Percentiles rank a stretch among this genome's conserved stretches.
These are phyloP conservation scores for Torrubiella hemipterigena DNA, from an alignment of 2,329 filamentous ascomycete genomes.

Conservation along the genomic window DNA sequence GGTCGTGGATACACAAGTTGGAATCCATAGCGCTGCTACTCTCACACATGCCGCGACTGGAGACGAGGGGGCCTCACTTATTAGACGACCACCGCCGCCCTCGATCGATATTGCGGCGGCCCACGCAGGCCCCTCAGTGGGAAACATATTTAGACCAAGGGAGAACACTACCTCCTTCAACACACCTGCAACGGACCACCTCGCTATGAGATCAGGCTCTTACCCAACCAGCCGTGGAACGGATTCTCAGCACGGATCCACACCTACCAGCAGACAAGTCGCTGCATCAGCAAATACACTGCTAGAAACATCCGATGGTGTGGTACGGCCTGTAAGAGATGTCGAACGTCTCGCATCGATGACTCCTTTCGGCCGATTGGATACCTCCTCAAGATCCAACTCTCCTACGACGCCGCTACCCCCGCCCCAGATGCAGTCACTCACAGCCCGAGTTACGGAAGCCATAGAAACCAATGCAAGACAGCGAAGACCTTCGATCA, in stretches of 20 bases:
- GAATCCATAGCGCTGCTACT: conserved; percentile 32
- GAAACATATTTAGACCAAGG: conserved; percentile 12
- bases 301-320: conserved; percentile 59
- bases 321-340: conserved; percentile 72
- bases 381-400: conserved; percentile 76
- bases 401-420: conserved; percentile 79
- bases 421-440: conserved; percentile 46
- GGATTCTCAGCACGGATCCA: not conserved
- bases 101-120: conserved; percentile 42
- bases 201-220: no score
- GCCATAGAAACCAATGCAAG: conserved; percentile 40
- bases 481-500: conserved; percentile 66
- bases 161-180: conserved; percentile 12
- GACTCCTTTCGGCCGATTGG: conserved; percentile 55
- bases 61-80: conserved; percentile 47
- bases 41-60: conserved; percentile 46
- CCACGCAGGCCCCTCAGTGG: conserved; percentile 25
- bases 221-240: no score
- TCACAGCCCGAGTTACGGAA: conserved; percentile 40
- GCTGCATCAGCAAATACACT: conserved; percentile 54
- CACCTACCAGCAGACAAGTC: conserved; percentile 38
- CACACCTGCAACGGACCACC: conserved; percentile 26
- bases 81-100: conserved; percentile 73
- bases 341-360: conserved; percentile 75
- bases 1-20: no score